Conservation (phyloP, 257 asterid genomes). For the Fraxinus americana region DNA sequence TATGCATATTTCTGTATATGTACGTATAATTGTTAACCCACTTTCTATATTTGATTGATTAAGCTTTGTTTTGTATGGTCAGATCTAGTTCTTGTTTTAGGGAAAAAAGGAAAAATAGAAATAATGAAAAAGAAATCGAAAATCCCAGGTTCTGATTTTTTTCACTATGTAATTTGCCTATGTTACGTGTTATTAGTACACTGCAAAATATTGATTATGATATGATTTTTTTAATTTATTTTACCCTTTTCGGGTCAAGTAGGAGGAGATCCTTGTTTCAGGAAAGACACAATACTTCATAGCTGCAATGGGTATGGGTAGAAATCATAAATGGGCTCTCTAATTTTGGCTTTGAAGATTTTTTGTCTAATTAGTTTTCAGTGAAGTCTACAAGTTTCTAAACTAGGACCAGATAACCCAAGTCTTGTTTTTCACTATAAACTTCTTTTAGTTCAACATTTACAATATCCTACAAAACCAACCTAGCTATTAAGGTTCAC, state of each 20-base stretch:
- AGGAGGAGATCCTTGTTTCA: background rate
- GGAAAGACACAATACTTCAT: background rate
- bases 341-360: background rate
- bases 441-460: background rate
- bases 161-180: background rate
- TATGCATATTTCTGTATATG: background rate
- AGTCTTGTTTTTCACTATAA: background rate
- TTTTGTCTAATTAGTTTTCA: background rate
- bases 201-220: background rate
- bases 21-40: background rate
- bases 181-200: background rate
- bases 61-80: background rate
- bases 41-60: background rate
- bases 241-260: background rate
- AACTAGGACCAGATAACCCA: background rate
- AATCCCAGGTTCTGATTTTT: background rate
- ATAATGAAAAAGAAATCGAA: background rate
- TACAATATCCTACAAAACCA: background rate
- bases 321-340: background rate
- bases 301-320: background rate
- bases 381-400: background rate
- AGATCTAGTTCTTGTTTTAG: background rate
- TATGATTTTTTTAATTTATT: background rate
- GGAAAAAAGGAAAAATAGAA: background rate
- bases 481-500: background rate